Evolutionary conservation across 1,284 basidiomycete species (phyloP).

Genomic region (Pascua sp.): DNA sequence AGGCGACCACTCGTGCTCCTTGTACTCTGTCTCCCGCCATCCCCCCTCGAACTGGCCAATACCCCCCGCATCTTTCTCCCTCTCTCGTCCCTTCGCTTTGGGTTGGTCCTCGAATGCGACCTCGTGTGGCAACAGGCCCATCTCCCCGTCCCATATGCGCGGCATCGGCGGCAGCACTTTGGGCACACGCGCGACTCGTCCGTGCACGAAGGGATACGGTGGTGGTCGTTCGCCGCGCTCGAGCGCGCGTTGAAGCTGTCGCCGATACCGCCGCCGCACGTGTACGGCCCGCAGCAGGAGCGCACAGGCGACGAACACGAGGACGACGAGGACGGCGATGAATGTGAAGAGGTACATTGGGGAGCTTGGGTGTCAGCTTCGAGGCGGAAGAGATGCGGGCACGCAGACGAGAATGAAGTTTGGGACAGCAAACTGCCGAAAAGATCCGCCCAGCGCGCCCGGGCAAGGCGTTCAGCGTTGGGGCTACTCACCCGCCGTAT

Average conservation of each 20-base stretch:
- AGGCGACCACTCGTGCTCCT: too few relatives aligned
- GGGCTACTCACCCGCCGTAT: too few relatives aligned
- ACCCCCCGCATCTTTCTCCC: background rate
- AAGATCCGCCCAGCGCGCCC: too few relatives aligned
- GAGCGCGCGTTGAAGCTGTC: constrained; percentile 37
- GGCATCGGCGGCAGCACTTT: constrained; percentile 37
- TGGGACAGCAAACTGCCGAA: too few relatives aligned
- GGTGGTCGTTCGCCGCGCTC: constrained; percentile 39
- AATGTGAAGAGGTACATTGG: constrained; percentile 49
- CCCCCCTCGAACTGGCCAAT: too few relatives aligned
- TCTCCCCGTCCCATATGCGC: constrained; percentile 39
- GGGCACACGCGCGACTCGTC: background rate
- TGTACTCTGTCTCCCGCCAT: too few relatives aligned
- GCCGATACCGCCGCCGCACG: constrained; percentile 38
- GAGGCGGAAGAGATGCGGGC: too few relatives aligned
- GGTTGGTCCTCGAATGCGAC: too few relatives aligned
- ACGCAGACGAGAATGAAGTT: too few relatives aligned
- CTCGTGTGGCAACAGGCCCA: constrained; percentile 7
- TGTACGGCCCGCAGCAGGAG: constrained; percentile 42
- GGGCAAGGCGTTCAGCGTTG: too few relatives aligned
- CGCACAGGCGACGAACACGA: constrained; percentile 35
- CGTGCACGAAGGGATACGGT: constrained; percentile 8
- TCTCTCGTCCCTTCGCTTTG: background rate
- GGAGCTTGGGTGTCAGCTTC: constrained; percentile 12
- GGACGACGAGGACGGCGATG: constrained; percentile 44